Percentiles rank a stretch among this genome's conserved stretches.
These are phyloP conservation scores for Chionographis japonica DNA, from an alignment of 106 monocot species.

Conservation along the genomic window DNA sequence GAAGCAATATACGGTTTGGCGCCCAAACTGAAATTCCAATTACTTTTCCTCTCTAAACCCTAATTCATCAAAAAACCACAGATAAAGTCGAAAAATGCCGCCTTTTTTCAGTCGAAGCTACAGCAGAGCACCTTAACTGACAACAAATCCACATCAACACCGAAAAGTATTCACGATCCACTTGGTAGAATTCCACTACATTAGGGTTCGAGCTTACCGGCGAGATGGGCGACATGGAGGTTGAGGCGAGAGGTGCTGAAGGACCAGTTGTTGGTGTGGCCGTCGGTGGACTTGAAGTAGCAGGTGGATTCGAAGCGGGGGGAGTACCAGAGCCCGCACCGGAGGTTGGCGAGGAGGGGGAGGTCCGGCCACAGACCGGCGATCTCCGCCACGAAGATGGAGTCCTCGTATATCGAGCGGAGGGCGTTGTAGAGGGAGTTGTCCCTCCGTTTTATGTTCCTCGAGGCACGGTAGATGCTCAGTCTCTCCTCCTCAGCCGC, in stretches of 20 bases:
- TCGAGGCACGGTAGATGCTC: conserved; percentile 62
- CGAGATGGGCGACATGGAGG: conserved; percentile 73
- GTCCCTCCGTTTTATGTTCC: conserved; percentile 58
- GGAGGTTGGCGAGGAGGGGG: conserved; percentile 88
- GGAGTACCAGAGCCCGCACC: conserved; percentile 94
- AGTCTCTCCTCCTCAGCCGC: conserved; percentile 9
- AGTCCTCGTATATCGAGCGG: conserved; percentile 86
- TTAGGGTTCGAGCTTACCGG: conserved; percentile 56
- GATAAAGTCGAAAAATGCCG: too few relatives aligned
- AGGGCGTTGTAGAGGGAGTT: conserved; percentile 77
- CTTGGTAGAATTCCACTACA: too few relatives aligned
- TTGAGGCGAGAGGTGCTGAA: conserved; percentile 91
- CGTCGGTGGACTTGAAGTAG: conserved; percentile 98
- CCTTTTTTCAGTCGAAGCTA: too few relatives aligned
- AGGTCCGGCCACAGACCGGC: conserved; percentile 73
- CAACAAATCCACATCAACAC: too few relatives aligned
- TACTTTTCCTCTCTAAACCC: too few relatives aligned
- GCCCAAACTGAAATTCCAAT: too few relatives aligned
- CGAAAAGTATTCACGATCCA: too few relatives aligned
- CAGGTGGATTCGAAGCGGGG: conserved; percentile 61
- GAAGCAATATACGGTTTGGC: too few relatives aligned
- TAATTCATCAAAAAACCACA: too few relatives aligned
- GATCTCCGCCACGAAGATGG: conserved; percentile 87
- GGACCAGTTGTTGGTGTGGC: conserved; percentile 84
- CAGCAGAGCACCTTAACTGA: too few relatives aligned